These are phyloP conservation scores for Heliamphora exappendiculata DNA, from an alignment of 148 eudicot species.

Conservation along the genomic window DNA sequence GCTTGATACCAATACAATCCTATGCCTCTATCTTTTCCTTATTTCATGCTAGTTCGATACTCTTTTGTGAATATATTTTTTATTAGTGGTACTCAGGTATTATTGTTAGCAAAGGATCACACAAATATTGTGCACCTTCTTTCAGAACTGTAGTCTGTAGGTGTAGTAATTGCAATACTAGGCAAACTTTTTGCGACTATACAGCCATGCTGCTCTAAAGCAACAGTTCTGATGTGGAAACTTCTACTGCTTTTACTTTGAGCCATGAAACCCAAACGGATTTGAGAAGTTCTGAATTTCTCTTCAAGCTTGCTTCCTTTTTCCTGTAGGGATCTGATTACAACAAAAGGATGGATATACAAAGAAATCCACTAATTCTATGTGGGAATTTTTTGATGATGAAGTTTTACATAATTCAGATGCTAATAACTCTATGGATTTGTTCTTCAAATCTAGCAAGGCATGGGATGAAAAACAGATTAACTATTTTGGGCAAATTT, in stretches of 20 bases:
- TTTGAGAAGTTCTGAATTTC: neutral
- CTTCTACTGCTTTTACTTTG: neutral
- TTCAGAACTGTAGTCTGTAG: neutral
- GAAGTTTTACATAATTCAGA: neutral
- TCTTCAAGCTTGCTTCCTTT: neutral
- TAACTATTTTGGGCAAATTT: neutral
- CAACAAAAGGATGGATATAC: neutral
- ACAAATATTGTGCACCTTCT: neutral
- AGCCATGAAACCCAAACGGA: neutral
- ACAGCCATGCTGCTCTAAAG: neutral
- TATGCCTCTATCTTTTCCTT: neutral
- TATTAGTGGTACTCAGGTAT: neutral
- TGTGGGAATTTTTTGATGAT: neutral
- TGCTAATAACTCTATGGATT: neutral
- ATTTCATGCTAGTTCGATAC: too few species aligned
- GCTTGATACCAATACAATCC: conserved; percentile 1
- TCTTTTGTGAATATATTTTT: too few species aligned
- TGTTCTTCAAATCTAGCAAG: neutral
- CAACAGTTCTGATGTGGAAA: neutral
- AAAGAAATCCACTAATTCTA: neutral
- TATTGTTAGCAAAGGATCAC: neutral
- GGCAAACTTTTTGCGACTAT: neutral
- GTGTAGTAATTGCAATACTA: neutral
- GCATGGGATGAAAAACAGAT: neutral
- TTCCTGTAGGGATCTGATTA: neutral